Evolutionary conservation across 2,329 filamentous ascomycete species (phyloP), one percentile per base, ranked within the genome.

Genomic region (Alternaria angustiovoidea): DNA sequence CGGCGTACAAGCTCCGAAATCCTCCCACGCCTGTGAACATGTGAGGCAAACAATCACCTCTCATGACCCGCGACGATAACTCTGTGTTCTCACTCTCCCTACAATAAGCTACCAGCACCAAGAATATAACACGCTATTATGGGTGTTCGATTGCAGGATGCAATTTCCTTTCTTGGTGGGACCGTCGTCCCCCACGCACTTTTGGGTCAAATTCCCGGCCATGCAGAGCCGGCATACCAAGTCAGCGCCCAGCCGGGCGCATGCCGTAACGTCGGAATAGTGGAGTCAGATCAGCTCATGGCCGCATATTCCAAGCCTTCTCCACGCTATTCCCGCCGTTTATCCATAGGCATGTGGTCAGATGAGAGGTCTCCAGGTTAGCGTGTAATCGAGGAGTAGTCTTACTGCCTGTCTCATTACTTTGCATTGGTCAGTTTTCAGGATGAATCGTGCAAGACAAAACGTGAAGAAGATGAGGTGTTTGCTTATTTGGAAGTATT

Each of bases 241-340:
- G 30, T 49, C 8, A 24, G 3, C 38, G 57, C 60, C 47, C 12
- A 56, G 46, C 22, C 26, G 32, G 56, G 48, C 41, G 54, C 54
- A 52, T 53, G 34, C 51, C 63, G 18, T 42, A 59, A 56, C 54
- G 46, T 22, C 38, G 54, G 57, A 34, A 51, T 42, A 34, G 20
- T 42, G 32, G 51, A 42, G 36, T 54, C 32, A 44, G 14, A 20
- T 61, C 63, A 36, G 57, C 44, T 42, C 63, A 63, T 59, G n/a
- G 36, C 18, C 41, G 57, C 61, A 61, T 57, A 47, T 18, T 26
- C 62, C 57, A 61, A 54, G 60, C 44, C 20, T 24, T 43, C 12
- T 26, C 30, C 24, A 46, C 18, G 41, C 18, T 32, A 49, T 51
- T 41, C 36, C 36, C 24, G 38, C 4, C 14, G n/a, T 24, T 52